Evolutionary conservation across 2,329 filamentous ascomycete species (phyloP), one percentile per base, ranked within the genome.

Genomic region (Aureobasidium sp.): DNA sequence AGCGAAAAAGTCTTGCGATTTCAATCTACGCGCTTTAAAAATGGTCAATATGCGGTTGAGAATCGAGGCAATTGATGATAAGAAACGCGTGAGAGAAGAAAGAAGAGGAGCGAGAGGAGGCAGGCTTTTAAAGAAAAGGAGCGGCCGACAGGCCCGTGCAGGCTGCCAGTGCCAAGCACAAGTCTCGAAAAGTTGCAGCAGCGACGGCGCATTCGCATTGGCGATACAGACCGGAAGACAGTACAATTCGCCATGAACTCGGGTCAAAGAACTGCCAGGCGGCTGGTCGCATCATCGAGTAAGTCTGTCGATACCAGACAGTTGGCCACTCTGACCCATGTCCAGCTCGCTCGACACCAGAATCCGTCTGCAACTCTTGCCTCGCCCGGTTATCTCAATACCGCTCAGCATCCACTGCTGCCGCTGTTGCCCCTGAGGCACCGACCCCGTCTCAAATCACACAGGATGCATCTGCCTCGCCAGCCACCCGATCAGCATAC

Each of bases 1-100:
- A 97, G 92, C 92, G 92, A 96, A 91, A 91, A 90, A 60, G 88
- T 88, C 33, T 88, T 90, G 88, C 86, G 78, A 74, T 72, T 69
- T 72, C 77, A 11, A 74, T 96, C 89, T 96, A 75, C 90, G 90
- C 92, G 94, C 85, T 79, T 52, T 52, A 77, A 77, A 85, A 82
- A 96, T 96, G 92, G 86, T 92, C 91, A 90, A 83, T 83, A 87
- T 85, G 83, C 86, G 88, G 82, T 85, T 79, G 77, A 75, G 77
- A 75, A 77, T 73, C 62, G 81, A 71, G 81, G 83, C 81, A 86
- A 84, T 86, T 91, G 90, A 92, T 84, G 92, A 96, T 97, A 97
- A 96, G 79, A 84, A 88, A 89, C 88, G 88, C 67, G 73, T 67
- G 79, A 75, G 69, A 68, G 68, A 66, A 66, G 70, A 67, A 67